phyloP scores from a whole-genome alignment of 1,284 basidiomycete genomes.

The Ceratobasidium sp. region DNA sequence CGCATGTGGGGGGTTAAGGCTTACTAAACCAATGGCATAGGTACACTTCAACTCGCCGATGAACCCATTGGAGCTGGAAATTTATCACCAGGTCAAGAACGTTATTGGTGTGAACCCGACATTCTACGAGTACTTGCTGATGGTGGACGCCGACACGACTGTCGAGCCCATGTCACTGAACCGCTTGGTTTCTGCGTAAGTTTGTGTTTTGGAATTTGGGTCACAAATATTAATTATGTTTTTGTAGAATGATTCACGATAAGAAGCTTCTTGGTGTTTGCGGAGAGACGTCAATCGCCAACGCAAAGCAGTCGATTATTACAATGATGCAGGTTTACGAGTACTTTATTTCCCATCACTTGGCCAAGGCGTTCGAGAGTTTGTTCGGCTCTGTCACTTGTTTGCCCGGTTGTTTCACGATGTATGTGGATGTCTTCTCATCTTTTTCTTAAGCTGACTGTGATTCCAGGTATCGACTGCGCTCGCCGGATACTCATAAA shows the following conservation, averaged over 20 bases:
- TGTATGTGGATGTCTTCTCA: slow-evolving; percentile 55
- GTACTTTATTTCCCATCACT: slow-evolving; percentile 97
- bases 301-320: slow-evolving; percentile 92
- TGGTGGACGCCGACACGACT: slow-evolving; percentile 97
- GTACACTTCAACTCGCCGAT: slow-evolving; percentile 98
- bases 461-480: slow-evolving; percentile 73
- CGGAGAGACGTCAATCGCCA: slow-evolving; percentile 91
- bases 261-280: slow-evolving; percentile 95
- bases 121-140: slow-evolving; percentile 98
- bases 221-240: slow-evolving; percentile 17
- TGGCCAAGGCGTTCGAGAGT: slow-evolving; percentile 98
- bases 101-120: slow-evolving; percentile 99
- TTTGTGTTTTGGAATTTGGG: slow-evolving; percentile 50
- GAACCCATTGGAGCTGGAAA: slow-evolving; percentile 96
- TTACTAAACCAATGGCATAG: slow-evolving; percentile 56
- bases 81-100: slow-evolving; percentile 99
- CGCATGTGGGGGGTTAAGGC: neutral
- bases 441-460: neutral
- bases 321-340: slow-evolving; percentile 99
- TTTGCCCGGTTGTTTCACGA: slow-evolving; percentile 97
- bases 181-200: slow-evolving; percentile 89
- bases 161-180: slow-evolving; percentile 89
- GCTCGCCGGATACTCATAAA: slow-evolving; percentile 93
- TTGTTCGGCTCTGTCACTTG: slow-evolving; percentile 98
- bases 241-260: slow-evolving; percentile 84